Conservation (phyloP, 345 rosid genomes). For the Sisymbrium irio region DNA sequence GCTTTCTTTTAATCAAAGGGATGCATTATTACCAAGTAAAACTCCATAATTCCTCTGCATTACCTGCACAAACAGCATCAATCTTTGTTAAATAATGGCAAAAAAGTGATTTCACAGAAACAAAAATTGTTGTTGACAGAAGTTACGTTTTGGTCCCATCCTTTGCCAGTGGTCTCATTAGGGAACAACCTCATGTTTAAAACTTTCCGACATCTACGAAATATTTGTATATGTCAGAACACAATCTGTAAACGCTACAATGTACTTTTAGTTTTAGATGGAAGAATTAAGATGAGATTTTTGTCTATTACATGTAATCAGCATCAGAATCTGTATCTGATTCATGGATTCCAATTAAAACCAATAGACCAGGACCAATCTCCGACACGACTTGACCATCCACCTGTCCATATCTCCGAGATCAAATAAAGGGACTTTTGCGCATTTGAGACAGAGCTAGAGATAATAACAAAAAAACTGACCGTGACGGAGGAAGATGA, state of each 20-base stretch:
- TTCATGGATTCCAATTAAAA: constrained; percentile 76
- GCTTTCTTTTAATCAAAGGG: not conserved
- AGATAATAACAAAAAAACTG: not conserved
- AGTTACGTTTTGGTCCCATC: constrained; percentile 83
- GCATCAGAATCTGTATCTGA: constrained; percentile 73
- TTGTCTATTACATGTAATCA: constrained; percentile 61
- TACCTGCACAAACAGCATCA: constrained; percentile 50
- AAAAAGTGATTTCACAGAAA: not conserved
- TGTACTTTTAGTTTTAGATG: no score
- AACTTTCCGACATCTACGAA: constrained; percentile 73
- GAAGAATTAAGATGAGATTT: not conserved
- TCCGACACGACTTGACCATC: constrained; percentile 74
- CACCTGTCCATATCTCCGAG: constrained; percentile 41
- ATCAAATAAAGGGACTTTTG: not conserved
- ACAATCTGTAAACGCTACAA: no score
- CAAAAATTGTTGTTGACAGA: not conserved
- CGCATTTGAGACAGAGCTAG: not conserved
- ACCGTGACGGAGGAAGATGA: constrained; percentile 76
- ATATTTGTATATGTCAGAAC: not conserved
- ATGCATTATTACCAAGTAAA: constrained; percentile 52
- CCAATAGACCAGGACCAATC: constrained; percentile 87
- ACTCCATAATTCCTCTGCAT: constrained; percentile 76
- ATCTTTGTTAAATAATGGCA: not conserved
- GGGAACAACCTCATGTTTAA: constrained; percentile 82
- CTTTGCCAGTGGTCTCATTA: constrained; percentile 74